Conservation (phyloP, 176 grass and related monocot species). For the Triticum dicoccoides region DNA sequence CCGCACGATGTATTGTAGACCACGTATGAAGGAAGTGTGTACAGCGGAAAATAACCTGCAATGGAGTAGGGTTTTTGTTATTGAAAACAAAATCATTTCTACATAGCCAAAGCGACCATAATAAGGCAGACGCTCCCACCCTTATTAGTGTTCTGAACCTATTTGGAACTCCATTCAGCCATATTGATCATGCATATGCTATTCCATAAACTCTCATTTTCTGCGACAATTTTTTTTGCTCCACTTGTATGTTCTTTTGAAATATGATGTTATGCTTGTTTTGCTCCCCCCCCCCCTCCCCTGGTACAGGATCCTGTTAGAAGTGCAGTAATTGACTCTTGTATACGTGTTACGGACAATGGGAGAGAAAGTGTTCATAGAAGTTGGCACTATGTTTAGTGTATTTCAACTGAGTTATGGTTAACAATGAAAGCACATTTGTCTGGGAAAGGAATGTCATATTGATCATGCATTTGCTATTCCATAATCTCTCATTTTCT, state of each 20-base stretch:
- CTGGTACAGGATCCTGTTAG: conserved; percentile 70
- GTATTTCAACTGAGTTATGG: no score
- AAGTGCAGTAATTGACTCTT: conserved; percentile 79
- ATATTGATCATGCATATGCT: background rate
- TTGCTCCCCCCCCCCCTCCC: conserved; percentile 6
- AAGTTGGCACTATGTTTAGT: conserved; percentile 23
- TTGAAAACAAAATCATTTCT: no score
- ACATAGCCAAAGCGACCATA: no score
- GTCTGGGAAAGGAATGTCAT: background rate
- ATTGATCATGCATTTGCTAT: background rate
- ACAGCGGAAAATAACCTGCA: no score
- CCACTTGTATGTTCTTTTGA: conserved; percentile 9
- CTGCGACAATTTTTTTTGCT: background rate
- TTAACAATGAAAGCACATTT: background rate
- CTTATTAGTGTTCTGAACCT: no score
- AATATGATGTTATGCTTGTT: conserved; percentile 13
- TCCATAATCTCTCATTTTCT: background rate
- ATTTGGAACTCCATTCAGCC: background rate
- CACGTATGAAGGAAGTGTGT: no score
- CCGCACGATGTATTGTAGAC: no score
- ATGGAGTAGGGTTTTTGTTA: no score
- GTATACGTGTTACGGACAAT: conserved; percentile 83
- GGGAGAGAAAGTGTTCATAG: conserved; percentile 85
- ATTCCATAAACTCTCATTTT: background rate
- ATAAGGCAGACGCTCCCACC: no score